Base-by-base conservation (phyloP, 495 filamentous ascomycete genomes). In the Penicillium psychrofluorescens region DNA sequence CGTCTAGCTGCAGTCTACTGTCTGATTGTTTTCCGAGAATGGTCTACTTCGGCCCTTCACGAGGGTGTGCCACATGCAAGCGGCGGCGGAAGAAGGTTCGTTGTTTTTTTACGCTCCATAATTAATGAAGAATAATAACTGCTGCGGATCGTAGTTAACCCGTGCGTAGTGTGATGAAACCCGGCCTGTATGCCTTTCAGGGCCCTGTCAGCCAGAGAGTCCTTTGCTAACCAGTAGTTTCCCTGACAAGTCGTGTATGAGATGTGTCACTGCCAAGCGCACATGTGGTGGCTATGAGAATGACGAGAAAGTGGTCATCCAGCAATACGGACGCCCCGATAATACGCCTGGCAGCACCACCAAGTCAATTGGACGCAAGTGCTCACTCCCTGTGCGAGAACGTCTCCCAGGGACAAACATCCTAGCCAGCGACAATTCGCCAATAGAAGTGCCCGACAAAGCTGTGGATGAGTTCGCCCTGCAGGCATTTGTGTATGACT, bases 401-500 rank as follows among this genome's bases (percentile, higher is more conserved):
- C 44, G 49, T 7, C 35, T 50, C 10, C 46, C 54, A 1, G 54
- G 54, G 11, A 49, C 44, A 4, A 31, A 54, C 29, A 15, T 41
- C n/a, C 14, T 60, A 5, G 51, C 55, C 8, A 37, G 49, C 6
- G 59, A 61, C 41, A 30, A 11, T 11, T 16, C 29, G 2, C 57
- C 55, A 1, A 50, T 46, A 29, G 62, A 63, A 33, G 41, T 55
- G 11, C 36, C 58, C 6, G 16, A 49, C 8, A 31, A 48, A 8
- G 36, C 40, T 11, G 45, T 58, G 4, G 41, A 61, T 15, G 41
- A 51, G 22, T 41, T 52, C 15, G 55, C 63, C 11, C 47, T 66
- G 11, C 49, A 49, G 29, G 55, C 56, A 1, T 66, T 66, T 35
- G 51, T 66, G 37, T 50, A 66, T 43, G 63, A 66, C 32, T 66